These are phyloP conservation scores for Neonothopanus nambi DNA, from an alignment of 1,284 basidiomycete species.

Conservation along the genomic window DNA sequence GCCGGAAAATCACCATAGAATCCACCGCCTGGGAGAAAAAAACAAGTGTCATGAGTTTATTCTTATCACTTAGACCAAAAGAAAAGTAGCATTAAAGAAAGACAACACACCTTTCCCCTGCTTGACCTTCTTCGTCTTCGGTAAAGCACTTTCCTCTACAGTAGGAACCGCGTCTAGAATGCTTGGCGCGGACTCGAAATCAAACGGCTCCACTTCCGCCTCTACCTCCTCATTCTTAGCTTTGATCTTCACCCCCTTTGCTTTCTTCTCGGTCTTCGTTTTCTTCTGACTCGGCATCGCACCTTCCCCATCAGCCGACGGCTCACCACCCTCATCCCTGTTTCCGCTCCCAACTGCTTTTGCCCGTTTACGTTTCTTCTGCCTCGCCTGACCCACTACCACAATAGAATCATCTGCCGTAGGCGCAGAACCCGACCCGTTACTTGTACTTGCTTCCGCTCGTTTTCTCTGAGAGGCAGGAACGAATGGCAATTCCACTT, in stretches of 20 bases:
- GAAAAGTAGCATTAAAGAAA: not conserved
- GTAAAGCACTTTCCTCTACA: slow-evolving; percentile 33
- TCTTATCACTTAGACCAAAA: slow-evolving; percentile 14
- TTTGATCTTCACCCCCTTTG: slow-evolving; percentile 27
- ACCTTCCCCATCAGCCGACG: not conserved
- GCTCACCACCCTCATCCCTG: not conserved
- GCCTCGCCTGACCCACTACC: slow-evolving; percentile 62
- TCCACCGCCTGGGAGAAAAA: slow-evolving; percentile 30
- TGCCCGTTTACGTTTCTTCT: slow-evolving; percentile 33
- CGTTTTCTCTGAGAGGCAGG: slow-evolving; percentile 48
- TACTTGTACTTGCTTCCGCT: slow-evolving; percentile 22
- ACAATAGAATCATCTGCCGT: slow-evolving; percentile 65
- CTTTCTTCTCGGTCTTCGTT: slow-evolving; percentile 16
- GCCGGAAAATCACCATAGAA: slow-evolving; percentile 65
- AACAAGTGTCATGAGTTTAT: slow-evolving; percentile 6
- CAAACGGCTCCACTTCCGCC: slow-evolving; percentile 53
- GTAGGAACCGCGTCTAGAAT: slow-evolving; percentile 70
- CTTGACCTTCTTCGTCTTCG: slow-evolving; percentile 51
- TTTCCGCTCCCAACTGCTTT: not conserved
- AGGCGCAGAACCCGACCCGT: slow-evolving; percentile 22
- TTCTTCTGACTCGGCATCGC: slow-evolving; percentile 7
- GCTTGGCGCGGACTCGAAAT: slow-evolving; percentile 75
- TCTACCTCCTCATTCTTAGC: slow-evolving; percentile 22
- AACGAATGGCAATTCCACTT: slow-evolving; percentile 72
- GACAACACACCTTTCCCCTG: slow-evolving; percentile 47